Base-by-base conservation (phyloP, 176 grass and related monocot genomes). In the Triticum urartu region DNA sequence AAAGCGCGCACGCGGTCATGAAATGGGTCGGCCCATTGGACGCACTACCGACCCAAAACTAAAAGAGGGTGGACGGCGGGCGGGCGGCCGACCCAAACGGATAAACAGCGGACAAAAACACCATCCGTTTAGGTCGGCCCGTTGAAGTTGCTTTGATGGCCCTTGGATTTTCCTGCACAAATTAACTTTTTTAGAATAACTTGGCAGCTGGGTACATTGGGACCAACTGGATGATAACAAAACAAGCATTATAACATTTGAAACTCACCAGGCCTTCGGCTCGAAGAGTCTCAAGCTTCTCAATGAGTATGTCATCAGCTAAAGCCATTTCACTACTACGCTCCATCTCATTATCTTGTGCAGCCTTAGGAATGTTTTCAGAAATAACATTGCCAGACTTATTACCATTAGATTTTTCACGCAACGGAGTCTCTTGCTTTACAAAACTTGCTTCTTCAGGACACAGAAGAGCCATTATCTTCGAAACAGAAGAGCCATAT, bases 251-350 rank as follows among this genome's bases (percentile, higher is more conserved):
- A 50, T 8, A 65, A 64, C 9, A 15, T 59, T 71, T 20, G 24
- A 74, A 76, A 79, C 79, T 83, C 81, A 92, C 93, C 75, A 82
- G 70, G 73, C 22, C 61, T 73, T 69, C 50, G 30, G 58, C 80
- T 79, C 70, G 59, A 90, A 92, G 90, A 0, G 32, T 81, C 39
- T 92, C 83, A 13, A 90, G 64, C 67, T 92, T 89, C 38, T 82
- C 68, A 83, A 4, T 38, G 10, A 64, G 71, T 9, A 38, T 34
- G 6, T 75, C 22, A 54, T 54, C 50, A 78, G 7, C 6, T 58
- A 75, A 33, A 83, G 24, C 7, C 22, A 54, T 33, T 12, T 60
- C 33, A 26, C 50, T 61, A 79, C 15, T 79, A 64, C 22, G 24
- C 38, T 36, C 28, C 18, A 45, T 68, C n/a, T 25, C 15, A 65